Percentiles rank a stretch among this genome's conserved stretches.
These are phyloP conservation scores for Fremontodendron californicum DNA, from an alignment of 345 rosid species.

Conservation along the genomic window DNA sequence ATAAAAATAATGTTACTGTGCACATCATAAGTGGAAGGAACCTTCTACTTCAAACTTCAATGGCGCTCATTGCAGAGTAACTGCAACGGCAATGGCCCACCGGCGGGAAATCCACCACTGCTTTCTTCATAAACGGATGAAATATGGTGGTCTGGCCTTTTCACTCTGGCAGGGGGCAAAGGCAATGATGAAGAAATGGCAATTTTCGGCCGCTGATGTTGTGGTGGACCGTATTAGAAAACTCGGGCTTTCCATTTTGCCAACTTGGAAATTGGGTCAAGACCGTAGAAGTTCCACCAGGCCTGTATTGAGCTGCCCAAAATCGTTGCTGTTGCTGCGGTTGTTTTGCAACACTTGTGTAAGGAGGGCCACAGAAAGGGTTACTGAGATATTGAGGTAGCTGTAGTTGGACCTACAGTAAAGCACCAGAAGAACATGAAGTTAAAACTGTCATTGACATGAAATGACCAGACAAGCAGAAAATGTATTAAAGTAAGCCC, in stretches of 20 bases:
- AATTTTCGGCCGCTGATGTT: constrained; percentile 39
- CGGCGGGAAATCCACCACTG: constrained; percentile 27
- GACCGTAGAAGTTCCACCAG: constrained; percentile 24
- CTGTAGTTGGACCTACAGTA: constrained; percentile 43
- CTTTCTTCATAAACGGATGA: constrained; percentile 39
- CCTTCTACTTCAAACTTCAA: constrained; percentile 11
- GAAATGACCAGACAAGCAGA: not conserved
- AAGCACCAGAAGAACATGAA: not conserved
- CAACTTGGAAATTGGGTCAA: constrained; percentile 38
- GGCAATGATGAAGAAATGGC: constrained; percentile 37
- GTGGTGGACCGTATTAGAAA: constrained; percentile 28
- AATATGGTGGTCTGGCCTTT: constrained; percentile 48
- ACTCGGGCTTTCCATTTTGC: constrained; percentile 39
- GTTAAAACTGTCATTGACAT: not conserved
- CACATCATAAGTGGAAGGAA: not conserved
- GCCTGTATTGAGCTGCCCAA: constrained; percentile 54
- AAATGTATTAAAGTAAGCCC: not conserved
- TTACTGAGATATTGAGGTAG: constrained; percentile 36
- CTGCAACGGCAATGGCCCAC: constrained; percentile 51
- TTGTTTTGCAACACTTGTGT: constrained; percentile 30
- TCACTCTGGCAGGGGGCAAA: constrained; percentile 31
- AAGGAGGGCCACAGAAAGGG: constrained; percentile 29
- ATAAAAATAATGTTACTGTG: constrained; percentile 10
- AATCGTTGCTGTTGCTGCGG: constrained; percentile 41
- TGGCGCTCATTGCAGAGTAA: constrained; percentile 52